These are phyloP conservation scores for Penicillium sp. DNA, from an alignment of 2,329 filamentous ascomycete genomes.

Conservation along the genomic window DNA sequence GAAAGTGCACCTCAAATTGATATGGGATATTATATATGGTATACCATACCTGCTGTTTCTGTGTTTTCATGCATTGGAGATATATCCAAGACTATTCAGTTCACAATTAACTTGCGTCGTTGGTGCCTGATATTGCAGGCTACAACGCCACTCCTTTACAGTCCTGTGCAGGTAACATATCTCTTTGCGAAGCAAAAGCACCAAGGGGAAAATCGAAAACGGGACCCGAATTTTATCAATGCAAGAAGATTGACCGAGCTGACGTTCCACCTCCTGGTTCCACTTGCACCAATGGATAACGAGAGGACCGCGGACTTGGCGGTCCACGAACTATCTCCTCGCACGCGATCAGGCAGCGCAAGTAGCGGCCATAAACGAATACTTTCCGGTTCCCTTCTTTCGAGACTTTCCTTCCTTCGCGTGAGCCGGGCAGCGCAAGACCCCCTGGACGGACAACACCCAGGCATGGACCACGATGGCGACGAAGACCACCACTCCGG, in stretches of 20 bases:
- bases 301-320: conserved; percentile 25
- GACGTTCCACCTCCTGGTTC: conserved; percentile 18
- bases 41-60: background rate
- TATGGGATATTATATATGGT: background rate
- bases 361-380: conserved; percentile 49
- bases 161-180: background rate
- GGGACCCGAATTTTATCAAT: conserved; percentile 3
- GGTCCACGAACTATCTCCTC: conserved; percentile 24
- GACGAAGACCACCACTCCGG: conserved; percentile 28
- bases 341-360: conserved; percentile 33
- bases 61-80: background rate
- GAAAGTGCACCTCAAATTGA: background rate
- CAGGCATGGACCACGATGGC: conserved; percentile 23
- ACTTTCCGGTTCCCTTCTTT: conserved; percentile 64
- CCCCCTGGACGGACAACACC: conserved; percentile 27
- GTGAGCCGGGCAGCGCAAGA: conserved; percentile 39
- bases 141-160: background rate
- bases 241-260: conserved; percentile 17
- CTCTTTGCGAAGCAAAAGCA: background rate
- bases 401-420: conserved; percentile 67
- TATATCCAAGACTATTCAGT: background rate
- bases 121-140: conserved; percentile 9
- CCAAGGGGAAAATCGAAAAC: background rate
- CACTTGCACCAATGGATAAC: conserved; percentile 36
- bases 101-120: background rate